phyloP scores from a whole-genome alignment of 345 rosid species.

The Aegle marmelos region DNA sequence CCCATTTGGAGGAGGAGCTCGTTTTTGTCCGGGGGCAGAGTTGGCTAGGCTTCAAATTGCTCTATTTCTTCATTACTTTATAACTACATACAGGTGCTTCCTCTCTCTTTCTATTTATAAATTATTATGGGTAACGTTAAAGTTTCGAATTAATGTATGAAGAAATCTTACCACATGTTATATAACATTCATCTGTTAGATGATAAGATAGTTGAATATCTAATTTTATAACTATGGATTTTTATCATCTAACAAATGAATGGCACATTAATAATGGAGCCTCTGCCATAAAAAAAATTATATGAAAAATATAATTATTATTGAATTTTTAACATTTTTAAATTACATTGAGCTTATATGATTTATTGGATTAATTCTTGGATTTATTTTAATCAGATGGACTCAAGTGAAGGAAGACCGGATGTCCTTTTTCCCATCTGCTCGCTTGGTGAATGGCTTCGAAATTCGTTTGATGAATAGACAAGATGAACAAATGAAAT shows the following conservation, averaged over 20 bases:
- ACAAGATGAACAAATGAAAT: background rate
- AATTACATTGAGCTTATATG: background rate
- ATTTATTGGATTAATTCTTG: background rate
- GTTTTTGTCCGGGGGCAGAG: conserved; percentile 91
- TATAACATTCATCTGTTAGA: too few species aligned
- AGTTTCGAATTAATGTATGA: too few species aligned
- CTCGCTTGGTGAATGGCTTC: conserved; percentile 83
- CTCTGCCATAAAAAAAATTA: background rate
- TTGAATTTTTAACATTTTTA: background rate
- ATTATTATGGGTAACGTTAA: too few species aligned
- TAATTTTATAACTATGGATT: too few species aligned
- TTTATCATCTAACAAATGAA: too few species aligned
- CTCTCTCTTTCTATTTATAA: background rate
- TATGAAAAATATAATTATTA: background rate
- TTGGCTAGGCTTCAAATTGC: conserved; percentile 88
- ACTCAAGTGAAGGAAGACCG: conserved; percentile 65
- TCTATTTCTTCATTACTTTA: conserved; percentile 67
- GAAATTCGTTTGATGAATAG: conserved; percentile 46
- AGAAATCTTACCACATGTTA: too few species aligned
- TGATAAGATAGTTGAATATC: too few species aligned
- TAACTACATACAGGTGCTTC: conserved; percentile 50
- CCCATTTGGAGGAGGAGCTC: conserved; percentile 87
- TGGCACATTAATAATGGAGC: background rate
- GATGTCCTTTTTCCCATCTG: conserved; percentile 80
- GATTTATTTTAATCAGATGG: conserved; percentile 42